These are phyloP conservation scores for Pseudopediastrum boryanum DNA, from an alignment of 139 green algal genomes.

Conservation along the genomic window DNA sequence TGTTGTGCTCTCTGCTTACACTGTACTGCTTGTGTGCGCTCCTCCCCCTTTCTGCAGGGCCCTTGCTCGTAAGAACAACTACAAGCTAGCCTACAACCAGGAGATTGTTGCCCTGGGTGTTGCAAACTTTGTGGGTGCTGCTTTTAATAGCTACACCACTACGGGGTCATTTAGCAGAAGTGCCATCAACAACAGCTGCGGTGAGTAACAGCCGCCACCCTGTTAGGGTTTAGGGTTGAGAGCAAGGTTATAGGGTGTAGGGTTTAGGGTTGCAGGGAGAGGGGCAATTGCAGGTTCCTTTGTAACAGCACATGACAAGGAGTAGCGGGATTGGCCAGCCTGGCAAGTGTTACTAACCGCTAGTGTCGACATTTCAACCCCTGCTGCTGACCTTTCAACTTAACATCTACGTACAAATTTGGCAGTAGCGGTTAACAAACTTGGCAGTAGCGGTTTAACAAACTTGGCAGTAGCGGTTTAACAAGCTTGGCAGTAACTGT, in stretches of 20 bases:
- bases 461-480: no score
- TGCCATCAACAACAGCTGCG: constrained; percentile 49
- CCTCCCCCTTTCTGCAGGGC: constrained; percentile 9
- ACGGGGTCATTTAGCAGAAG: constrained; percentile 72
- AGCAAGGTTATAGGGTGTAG: no score
- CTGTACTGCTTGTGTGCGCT: not conserved
- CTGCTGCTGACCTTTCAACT: no score
- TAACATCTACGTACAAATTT: no score
- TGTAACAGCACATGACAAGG: no score
- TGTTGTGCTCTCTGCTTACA: no score
- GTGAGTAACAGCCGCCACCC: not conserved
- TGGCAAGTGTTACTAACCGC: not conserved
- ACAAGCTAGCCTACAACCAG: constrained; percentile 72
- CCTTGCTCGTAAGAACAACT: constrained; percentile 74
- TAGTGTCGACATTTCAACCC: not conserved
- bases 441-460: no score
- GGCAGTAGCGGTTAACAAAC: no score
- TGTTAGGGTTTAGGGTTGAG: not conserved
- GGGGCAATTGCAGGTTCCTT: no score
- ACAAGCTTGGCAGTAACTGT: no score
- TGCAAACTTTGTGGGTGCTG: constrained; percentile 76
- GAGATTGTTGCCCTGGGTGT: constrained; percentile 83
- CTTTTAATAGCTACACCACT: constrained; percentile 84
- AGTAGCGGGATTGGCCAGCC: not conserved
- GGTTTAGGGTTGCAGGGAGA: no score